Evolutionary conservation across 2,329 filamentous ascomycete genomes (phyloP).

Genomic region (Colletotrichum liriopes): DNA sequence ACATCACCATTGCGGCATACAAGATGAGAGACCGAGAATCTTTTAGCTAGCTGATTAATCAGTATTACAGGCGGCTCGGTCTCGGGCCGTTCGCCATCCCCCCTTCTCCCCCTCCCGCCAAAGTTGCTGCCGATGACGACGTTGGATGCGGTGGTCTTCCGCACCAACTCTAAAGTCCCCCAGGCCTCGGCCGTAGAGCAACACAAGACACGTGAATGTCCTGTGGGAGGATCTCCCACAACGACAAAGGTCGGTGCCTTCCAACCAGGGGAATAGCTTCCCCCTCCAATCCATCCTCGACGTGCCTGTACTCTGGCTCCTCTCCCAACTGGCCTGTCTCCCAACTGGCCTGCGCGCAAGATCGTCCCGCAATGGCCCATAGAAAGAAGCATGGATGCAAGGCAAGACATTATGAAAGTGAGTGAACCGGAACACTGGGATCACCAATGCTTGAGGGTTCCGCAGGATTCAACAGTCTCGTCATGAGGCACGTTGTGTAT

Average conservation of each 20-base stretch:
- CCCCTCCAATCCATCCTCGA: not conserved
- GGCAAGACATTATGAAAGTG: slow-evolving; percentile 4
- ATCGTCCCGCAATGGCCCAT: not conserved
- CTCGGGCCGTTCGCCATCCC: not conserved
- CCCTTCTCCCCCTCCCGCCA: not conserved
- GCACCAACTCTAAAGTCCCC: not conserved
- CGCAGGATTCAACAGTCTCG: slow-evolving; percentile 17
- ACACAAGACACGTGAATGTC: not conserved
- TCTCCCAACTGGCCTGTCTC: not conserved
- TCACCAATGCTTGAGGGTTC: slow-evolving; percentile 11
- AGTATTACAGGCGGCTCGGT: slow-evolving; percentile 29
- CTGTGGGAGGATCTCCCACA: not conserved
- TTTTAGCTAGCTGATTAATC: slow-evolving; percentile 24
- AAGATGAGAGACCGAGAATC: not conserved
- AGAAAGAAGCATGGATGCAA: slow-evolving; percentile 3
- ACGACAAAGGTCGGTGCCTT: not conserved
- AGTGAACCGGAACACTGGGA: slow-evolving; percentile 5
- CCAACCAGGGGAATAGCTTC: not conserved
- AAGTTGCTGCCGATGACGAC: not conserved
- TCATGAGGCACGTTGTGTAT: slow-evolving; percentile 24
- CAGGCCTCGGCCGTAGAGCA: not conserved
- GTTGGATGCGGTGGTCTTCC: not conserved
- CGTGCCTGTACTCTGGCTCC: not conserved
- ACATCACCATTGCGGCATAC: not conserved
- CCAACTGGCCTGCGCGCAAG: not conserved